Evolutionary conservation across 805 yeast genomes (phyloP).

Genomic region (Candida peoriensis): DNA sequence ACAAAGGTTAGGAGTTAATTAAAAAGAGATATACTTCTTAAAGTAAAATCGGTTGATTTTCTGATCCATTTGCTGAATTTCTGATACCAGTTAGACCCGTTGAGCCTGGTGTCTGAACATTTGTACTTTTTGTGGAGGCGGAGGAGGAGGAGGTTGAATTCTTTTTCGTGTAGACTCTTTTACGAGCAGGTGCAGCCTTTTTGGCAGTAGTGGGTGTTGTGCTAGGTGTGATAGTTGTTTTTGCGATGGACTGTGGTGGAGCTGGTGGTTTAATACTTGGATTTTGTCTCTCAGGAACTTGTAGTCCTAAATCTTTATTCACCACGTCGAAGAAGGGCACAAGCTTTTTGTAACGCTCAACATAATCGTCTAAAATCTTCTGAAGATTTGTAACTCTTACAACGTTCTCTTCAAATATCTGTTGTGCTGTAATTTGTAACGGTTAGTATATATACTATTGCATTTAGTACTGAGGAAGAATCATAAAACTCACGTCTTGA

Average conservation of each 20-base stretch:
- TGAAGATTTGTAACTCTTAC: slow-evolving; percentile 31
- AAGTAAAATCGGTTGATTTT: slow-evolving; percentile 20
- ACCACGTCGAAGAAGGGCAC: slow-evolving; percentile 43
- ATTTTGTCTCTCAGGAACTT: slow-evolving; percentile 63
- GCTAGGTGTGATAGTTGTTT: slow-evolving; percentile 1
- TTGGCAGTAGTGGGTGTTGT: slow-evolving; percentile 6
- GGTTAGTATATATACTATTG: not conserved
- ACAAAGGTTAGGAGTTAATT: too few species aligned
- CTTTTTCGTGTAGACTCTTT: slow-evolving; percentile 21
- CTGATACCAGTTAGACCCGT: slow-evolving; percentile 7
- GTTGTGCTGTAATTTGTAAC: slow-evolving; percentile 19
- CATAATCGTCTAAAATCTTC: slow-evolving; percentile 38
- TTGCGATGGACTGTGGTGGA: slow-evolving; percentile 1
- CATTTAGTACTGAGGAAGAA: not conserved
- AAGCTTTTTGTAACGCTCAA: slow-evolving; percentile 39
- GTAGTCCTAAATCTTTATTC: slow-evolving; percentile 42
- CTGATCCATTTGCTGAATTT: slow-evolving; percentile 15
- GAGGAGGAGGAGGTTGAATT: slow-evolving; percentile 2
- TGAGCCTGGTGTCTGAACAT: slow-evolving; percentile 8
- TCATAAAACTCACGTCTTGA: slow-evolving; percentile 17
- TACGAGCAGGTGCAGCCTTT: slow-evolving; percentile 15
- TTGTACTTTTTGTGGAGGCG: not conserved
- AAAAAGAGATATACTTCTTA: too few species aligned
- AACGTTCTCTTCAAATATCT: slow-evolving; percentile 27
- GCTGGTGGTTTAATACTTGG: slow-evolving; percentile 52